Conservation (phyloP, 2,329 filamentous ascomycete species). For the Myrmaecium sp. region DNA sequence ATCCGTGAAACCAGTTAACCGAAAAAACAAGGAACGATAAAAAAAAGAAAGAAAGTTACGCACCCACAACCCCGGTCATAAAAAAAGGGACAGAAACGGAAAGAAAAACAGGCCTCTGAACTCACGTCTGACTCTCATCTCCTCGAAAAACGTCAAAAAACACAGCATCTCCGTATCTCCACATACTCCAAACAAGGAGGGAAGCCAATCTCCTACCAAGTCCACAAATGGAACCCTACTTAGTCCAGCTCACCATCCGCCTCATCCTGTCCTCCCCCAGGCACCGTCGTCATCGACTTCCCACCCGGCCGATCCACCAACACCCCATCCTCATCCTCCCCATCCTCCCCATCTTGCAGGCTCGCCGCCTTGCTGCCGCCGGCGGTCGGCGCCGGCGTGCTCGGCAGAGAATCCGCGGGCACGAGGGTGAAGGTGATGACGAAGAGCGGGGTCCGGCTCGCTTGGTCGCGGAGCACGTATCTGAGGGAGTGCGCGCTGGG, state of each 20-base stretch:
- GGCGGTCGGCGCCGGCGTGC: background rate
- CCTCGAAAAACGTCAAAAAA: no score
- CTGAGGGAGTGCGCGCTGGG: constrained; percentile 69
- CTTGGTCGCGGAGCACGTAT: constrained; percentile 76
- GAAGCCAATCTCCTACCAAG: no score
- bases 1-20: no score
- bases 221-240: background rate
- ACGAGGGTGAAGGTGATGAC: constrained; percentile 69
- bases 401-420: constrained; percentile 50
- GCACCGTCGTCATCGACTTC: background rate
- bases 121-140: no score
- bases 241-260: constrained; percentile 3
- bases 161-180: no score
- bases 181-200: no score
- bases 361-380: background rate
- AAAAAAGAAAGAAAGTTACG: no score
- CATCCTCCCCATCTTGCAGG: constrained; percentile 1
- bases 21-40: no score
- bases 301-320: background rate
- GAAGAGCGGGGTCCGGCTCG: constrained; percentile 58
- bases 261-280: background rate
- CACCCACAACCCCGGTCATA: no score
- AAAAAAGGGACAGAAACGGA: no score
- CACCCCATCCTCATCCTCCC: constrained; percentile 1
- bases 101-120: no score